A percentile compares a stretch with the other conserved stretches of the same genome.
These are phyloP conservation scores for Mucor velutinosus DNA, from an alignment of 371 early-diverging fungal species.

Conservation along the genomic window DNA sequence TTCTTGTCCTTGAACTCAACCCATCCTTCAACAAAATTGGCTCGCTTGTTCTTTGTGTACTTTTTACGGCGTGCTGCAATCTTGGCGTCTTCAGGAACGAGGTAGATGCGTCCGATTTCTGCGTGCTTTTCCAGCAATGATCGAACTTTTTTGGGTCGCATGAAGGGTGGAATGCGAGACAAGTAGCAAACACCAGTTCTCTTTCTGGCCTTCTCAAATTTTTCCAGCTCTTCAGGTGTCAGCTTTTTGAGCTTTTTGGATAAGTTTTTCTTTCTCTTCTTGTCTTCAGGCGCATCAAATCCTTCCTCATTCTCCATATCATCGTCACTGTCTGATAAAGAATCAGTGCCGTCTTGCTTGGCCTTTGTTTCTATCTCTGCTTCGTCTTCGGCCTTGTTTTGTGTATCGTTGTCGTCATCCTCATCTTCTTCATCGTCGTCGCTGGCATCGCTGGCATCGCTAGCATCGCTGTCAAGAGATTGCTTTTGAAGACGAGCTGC, in stretches of 20 bases:
- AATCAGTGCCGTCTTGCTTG: not conserved
- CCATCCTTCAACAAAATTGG: constrained; percentile 95
- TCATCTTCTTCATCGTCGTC: constrained; percentile 28
- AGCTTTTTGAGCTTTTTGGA: constrained; percentile 64
- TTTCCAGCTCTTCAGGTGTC: constrained; percentile 67
- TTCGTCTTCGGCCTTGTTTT: not conserved
- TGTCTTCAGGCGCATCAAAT: constrained; percentile 20
- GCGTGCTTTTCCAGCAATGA: constrained; percentile 74
- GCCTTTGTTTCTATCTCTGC: not conserved
- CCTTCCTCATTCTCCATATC: constrained; percentile 16
- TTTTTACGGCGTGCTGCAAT: constrained; percentile 64
- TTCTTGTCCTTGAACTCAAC: constrained; percentile 93
- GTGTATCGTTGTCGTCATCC: not conserved
- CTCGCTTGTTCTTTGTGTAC: constrained; percentile 74
- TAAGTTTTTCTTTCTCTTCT: constrained; percentile 23
- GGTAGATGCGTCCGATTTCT: constrained; percentile 82
- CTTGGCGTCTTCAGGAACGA: constrained; percentile 81
- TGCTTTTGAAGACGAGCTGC: constrained; percentile 26
- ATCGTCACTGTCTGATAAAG: constrained; percentile 1
- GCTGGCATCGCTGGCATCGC: constrained; percentile 33
- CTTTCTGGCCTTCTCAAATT: constrained; percentile 72
- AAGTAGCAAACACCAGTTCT: constrained; percentile 90
- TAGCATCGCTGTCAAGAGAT: constrained; percentile 27
- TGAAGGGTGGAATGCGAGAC: constrained; percentile 89
- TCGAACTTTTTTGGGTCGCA: constrained; percentile 84